phyloP scores from a whole-genome alignment of 306 rosid species.

The Pyrus communis region DNA sequence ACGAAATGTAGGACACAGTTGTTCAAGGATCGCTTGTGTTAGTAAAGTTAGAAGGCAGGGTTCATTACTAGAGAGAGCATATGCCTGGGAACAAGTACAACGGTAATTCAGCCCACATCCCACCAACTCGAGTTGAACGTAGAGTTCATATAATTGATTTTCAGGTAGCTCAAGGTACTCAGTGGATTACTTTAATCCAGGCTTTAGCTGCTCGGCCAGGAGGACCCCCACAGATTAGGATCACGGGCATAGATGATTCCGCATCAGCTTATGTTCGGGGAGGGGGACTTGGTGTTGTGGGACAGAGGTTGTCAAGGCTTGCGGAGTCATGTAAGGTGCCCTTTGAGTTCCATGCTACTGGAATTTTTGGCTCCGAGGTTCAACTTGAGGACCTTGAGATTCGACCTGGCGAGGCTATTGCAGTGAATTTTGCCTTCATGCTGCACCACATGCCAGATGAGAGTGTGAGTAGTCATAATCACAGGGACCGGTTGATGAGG shows the following conservation, averaged over 20 bases:
- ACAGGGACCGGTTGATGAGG: constrained; percentile 57
- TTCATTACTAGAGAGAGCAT: constrained; percentile 50
- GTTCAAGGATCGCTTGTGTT: constrained; percentile 24
- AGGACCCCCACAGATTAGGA: constrained; percentile 73
- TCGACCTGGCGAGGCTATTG: constrained; percentile 60
- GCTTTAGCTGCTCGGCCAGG: constrained; percentile 67
- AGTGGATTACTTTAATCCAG: constrained; percentile 70
- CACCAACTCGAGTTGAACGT: constrained; percentile 57
- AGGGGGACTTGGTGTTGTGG: constrained; percentile 68
- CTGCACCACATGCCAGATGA: constrained; percentile 88
- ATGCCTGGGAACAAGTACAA: constrained; percentile 68
- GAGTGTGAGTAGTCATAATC: constrained; percentile 48
- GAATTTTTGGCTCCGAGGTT: constrained; percentile 38
- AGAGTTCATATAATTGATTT: constrained; percentile 79
- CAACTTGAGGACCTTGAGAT: constrained; percentile 49
- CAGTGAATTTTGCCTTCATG: constrained; percentile 67
- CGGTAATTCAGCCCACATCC: constrained; percentile 27
- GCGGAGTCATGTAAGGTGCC: constrained; percentile 60
- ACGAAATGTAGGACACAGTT: constrained; percentile 46
- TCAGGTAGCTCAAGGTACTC: constrained; percentile 79
- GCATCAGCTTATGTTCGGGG: constrained; percentile 70
- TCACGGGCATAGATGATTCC: constrained; percentile 69
- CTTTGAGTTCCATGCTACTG: constrained; percentile 58
- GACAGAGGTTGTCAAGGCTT: constrained; percentile 44
- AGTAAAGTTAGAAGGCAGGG: constrained; percentile 26